A percentile compares a stretch with the other conserved stretches of the same genome.
phyloP scores from a whole-genome alignment of 2,329 filamentous ascomycete genomes.

The Ciborinia camelliae region DNA sequence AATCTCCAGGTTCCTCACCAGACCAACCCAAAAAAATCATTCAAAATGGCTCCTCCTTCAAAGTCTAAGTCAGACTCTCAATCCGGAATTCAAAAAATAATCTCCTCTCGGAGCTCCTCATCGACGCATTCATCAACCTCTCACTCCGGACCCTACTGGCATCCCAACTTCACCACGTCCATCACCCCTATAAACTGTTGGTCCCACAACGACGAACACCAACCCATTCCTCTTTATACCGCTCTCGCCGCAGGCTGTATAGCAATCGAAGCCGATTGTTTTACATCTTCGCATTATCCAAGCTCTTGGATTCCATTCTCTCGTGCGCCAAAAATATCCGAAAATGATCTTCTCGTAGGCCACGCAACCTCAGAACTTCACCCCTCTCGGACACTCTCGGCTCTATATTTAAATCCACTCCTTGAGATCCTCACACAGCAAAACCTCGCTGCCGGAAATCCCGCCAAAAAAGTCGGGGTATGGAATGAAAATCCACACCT shows the following conservation, averaged over 20 bases:
- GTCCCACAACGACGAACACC: slow-evolving; percentile 58
- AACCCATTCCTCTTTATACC: slow-evolving; percentile 44
- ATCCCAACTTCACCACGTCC: slow-evolving; percentile 11
- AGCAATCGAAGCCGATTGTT: slow-evolving; percentile 53
- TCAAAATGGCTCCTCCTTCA: not conserved
- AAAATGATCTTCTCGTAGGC: slow-evolving; percentile 48
- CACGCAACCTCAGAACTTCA: slow-evolving; percentile 53
- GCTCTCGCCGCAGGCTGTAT: slow-evolving; percentile 56
- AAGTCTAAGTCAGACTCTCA: not conserved
- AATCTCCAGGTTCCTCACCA: not conserved
- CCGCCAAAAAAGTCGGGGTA: slow-evolving; percentile 24
- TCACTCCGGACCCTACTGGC: not conserved
- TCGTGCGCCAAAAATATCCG: not conserved
- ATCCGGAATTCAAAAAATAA: not conserved
- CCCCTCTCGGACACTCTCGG: slow-evolving; percentile 50
- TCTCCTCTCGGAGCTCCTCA: not conserved
- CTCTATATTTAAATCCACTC: slow-evolving; percentile 58
- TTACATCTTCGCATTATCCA: not conserved
- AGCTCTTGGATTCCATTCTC: not conserved
- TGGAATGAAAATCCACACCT: slow-evolving; percentile 24
- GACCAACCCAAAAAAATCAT: not conserved
- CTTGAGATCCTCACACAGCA: slow-evolving; percentile 52
- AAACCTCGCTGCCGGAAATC: slow-evolving; percentile 35
- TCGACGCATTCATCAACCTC: not conserved
- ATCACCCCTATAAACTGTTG: slow-evolving; percentile 15